phyloP scores from a whole-genome alignment of 108 stramenopile genomes.

The Pseudonitzschia delicatissima region DNA sequence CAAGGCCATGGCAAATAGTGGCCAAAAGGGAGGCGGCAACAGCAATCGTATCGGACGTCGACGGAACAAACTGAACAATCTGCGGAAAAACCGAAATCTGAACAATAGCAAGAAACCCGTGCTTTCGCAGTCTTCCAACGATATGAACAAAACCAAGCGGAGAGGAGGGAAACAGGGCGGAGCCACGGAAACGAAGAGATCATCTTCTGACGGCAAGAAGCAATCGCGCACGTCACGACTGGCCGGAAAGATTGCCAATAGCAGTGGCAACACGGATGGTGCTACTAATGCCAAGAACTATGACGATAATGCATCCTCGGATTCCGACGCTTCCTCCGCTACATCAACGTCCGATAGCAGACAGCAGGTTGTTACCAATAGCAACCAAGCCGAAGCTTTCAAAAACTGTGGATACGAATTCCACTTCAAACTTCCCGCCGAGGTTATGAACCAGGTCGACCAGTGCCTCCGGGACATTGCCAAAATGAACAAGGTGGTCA shows the following conservation, averaged over 20 bases:
- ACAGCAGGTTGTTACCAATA: neutral
- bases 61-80: conserved; percentile 5
- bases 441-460: conserved; percentile 53
- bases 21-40: neutral
- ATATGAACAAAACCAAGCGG: conserved; percentile 6
- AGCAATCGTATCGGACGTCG: neutral
- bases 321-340: conserved; percentile 1
- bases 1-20: neutral
- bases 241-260: neutral
- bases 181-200: no score
- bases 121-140: neutral
- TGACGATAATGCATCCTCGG: conserved; percentile 21
- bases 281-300: no score
- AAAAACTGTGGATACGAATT: conserved; percentile 36
- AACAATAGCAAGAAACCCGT: neutral
- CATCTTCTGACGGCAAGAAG: no score
- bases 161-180: neutral
- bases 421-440: conserved; percentile 43
- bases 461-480: conserved; percentile 52
- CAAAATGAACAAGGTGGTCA: conserved; percentile 52
- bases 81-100: neutral
- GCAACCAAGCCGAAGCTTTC: neutral
- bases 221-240: no score
- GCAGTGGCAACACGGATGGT: neutral
- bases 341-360: conserved; percentile 1